Conservation (phyloP, 306 rosid species). For the Pueraria montana region DNA sequence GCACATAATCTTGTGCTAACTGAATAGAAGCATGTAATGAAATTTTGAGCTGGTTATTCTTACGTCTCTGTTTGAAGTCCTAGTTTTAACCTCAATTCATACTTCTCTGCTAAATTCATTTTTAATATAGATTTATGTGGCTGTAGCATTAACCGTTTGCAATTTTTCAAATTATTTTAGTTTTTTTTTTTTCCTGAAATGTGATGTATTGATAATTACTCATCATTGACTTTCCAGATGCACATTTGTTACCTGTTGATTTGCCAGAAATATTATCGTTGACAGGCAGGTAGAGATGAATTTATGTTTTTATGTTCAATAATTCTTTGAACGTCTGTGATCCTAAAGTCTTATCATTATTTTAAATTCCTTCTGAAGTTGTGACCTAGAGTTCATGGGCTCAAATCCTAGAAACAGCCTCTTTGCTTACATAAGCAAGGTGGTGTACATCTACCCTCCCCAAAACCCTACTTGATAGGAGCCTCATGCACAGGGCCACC, state of each 20-base stretch:
- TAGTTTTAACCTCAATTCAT: slow-evolving; percentile 20
- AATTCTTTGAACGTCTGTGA: slow-evolving; percentile 24
- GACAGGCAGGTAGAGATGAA: slow-evolving; percentile 78
- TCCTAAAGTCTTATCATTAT: not conserved
- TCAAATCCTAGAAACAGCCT: not conserved
- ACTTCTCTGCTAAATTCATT: not conserved
- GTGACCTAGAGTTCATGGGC: not conserved
- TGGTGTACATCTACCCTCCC: not conserved
- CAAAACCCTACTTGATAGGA: not conserved
- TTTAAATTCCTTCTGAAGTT: not conserved
- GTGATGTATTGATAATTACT: slow-evolving; percentile 25
- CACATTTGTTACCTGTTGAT: slow-evolving; percentile 87
- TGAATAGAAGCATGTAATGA: slow-evolving; percentile 23
- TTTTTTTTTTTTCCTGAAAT: not conserved
- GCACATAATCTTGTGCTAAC: slow-evolving; percentile 27
- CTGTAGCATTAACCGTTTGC: slow-evolving; percentile 16
- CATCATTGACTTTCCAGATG: slow-evolving; percentile 65
- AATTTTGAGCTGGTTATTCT: slow-evolving; percentile 26
- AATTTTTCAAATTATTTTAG: not conserved
- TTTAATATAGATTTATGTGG: slow-evolving; percentile 26
- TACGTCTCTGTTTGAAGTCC: slow-evolving; percentile 29
- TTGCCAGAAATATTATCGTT: slow-evolving; percentile 79
- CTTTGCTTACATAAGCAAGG: not conserved
- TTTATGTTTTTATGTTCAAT: slow-evolving; percentile 23
- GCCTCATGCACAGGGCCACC: not conserved